A percentile compares a stretch with the other conserved stretches of the same genome.
Evolutionary conservation across 148 eudicot genomes (phyloP).

Genomic region (Dysphania ambrosioides): DNA sequence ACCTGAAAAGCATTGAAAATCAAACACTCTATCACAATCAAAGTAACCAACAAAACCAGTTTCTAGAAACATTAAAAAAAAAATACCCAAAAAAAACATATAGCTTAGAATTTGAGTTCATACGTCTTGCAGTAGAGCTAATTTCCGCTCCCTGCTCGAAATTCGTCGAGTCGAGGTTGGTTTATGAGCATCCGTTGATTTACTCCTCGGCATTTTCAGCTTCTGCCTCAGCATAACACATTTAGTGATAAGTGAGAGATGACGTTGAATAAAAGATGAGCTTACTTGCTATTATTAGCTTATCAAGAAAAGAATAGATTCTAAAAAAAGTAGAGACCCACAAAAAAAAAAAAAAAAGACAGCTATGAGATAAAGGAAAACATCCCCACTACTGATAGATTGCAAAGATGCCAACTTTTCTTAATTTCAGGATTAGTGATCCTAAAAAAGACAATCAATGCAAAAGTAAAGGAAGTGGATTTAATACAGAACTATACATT

Average conservation of each 20-base stretch:
- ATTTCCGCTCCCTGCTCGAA: slow-evolving; percentile 44
- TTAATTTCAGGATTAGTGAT: slow-evolving; percentile 17
- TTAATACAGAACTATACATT: background rate
- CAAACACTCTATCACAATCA: background rate
- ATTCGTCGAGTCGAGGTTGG: slow-evolving; percentile 28
- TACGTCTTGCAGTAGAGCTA: slow-evolving; percentile 73
- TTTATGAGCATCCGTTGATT: slow-evolving; percentile 31
- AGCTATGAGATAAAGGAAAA: slow-evolving; percentile 3
- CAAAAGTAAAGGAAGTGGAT: slow-evolving; percentile 6
- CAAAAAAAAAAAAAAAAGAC: slow-evolving; percentile 23
- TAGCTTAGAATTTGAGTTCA: background rate
- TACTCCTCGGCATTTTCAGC: slow-evolving; percentile 39
- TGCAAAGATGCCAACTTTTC: slow-evolving; percentile 6
- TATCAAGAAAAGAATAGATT: slow-evolving; percentile 43
- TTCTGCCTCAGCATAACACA: slow-evolving; percentile 12
- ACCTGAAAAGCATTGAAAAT: slow-evolving; percentile 41
- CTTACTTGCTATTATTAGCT: slow-evolving; percentile 25
- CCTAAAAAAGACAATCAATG: too few relatives aligned
- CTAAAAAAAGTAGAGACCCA: slow-evolving; percentile 18
- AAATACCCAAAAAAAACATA: background rate
- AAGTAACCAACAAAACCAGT: background rate
- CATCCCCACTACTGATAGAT: slow-evolving; percentile 11
- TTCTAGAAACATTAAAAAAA: background rate
- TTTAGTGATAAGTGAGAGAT: background rate
- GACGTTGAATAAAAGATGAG: background rate